These are phyloP conservation scores for Ceratocystis papillata DNA, from an alignment of 2,329 filamentous ascomycete species.

Conservation along the genomic window DNA sequence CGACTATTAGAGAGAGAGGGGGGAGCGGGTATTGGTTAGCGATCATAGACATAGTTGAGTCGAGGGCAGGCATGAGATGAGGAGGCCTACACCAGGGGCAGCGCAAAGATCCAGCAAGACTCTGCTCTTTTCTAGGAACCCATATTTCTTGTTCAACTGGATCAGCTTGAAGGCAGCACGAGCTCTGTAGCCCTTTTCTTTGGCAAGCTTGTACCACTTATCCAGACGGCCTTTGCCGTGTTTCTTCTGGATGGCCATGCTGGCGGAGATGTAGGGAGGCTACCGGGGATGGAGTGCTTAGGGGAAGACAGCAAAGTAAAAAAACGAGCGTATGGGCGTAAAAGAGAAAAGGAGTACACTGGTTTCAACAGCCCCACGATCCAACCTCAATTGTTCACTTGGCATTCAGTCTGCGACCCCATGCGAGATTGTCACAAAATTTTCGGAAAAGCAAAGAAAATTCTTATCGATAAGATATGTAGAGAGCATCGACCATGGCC, in stretches of 20 bases:
- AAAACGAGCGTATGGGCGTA: background rate
- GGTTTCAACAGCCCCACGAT: constrained; percentile 18
- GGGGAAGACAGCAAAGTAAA: background rate
- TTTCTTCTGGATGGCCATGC: constrained; percentile 97
- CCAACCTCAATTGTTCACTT: background rate
- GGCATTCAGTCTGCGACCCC: no score
- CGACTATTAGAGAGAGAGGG: constrained; percentile 42
- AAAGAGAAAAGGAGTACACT: background rate
- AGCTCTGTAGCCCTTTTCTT: constrained; percentile 94
- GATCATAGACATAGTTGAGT: background rate
- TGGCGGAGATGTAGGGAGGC: background rate
- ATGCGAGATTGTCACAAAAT: constrained; percentile 19
- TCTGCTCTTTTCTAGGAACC: constrained; percentile 92
- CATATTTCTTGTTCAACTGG: constrained; percentile 98
- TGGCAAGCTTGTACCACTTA: constrained; percentile 97
- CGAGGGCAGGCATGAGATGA: background rate
- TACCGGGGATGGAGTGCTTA: background rate
- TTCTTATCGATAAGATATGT: constrained; percentile 22
- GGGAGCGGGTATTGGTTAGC: constrained; percentile 27
- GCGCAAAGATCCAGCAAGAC: constrained; percentile 96
- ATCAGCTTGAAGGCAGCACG: constrained; percentile 96
- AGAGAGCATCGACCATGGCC: background rate
- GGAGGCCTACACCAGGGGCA: constrained; percentile 65
- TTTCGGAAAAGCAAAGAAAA: constrained; percentile 19
- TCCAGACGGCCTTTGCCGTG: constrained; percentile 96